A percentile compares a stretch with the other conserved stretches of the same genome.
phyloP scores from a whole-genome alignment of 805 yeast genomes.

The Cyberlindnera americana region DNA sequence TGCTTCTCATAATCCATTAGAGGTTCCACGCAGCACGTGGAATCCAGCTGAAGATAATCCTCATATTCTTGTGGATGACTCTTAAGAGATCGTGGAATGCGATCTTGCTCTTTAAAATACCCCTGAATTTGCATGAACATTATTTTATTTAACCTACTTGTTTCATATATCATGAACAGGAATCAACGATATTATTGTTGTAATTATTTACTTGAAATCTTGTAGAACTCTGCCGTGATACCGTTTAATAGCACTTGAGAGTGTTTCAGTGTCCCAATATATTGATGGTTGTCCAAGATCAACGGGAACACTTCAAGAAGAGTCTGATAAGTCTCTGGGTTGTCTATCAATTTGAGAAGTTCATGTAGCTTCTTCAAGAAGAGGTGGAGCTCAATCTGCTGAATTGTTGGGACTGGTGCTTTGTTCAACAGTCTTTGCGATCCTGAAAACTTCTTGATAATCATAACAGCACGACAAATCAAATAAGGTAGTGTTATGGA shows the following conservation, averaged over 20 bases:
- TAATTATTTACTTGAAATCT: conserved; percentile 16
- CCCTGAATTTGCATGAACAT: conserved; percentile 2
- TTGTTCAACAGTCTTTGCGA: conserved; percentile 55
- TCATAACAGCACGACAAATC: conserved; percentile 54
- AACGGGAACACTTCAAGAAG: conserved; percentile 22
- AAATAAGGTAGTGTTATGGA: conserved; percentile 43
- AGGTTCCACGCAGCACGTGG: conserved; percentile 27
- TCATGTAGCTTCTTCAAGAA: conserved; percentile 42
- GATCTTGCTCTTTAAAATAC: not conserved
- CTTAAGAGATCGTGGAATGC: not conserved
- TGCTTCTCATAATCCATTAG: conserved; percentile 10
- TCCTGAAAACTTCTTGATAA: conserved; percentile 59
- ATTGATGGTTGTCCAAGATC: conserved; percentile 24
- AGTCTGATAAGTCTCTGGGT: conserved; percentile 6
- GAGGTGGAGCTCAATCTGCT: conserved; percentile 55
- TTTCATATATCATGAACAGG: no score
- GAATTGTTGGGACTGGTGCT: conserved; percentile 65
- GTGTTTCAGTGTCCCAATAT: conserved; percentile 15
- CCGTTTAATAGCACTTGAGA: conserved; percentile 19
- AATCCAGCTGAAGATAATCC: conserved; percentile 23
- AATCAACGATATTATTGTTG: no score
- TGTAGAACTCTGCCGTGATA: conserved; percentile 25
- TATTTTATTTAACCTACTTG: no score
- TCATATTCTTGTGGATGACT: conserved; percentile 14
- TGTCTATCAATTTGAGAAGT: conserved; percentile 20